Percentiles rank a stretch among this genome's conserved stretches.
These are phyloP conservation scores for Perkinsus marinus DNA, from an alignment of 169 alveolate genomes.

Conservation along the genomic window DNA sequence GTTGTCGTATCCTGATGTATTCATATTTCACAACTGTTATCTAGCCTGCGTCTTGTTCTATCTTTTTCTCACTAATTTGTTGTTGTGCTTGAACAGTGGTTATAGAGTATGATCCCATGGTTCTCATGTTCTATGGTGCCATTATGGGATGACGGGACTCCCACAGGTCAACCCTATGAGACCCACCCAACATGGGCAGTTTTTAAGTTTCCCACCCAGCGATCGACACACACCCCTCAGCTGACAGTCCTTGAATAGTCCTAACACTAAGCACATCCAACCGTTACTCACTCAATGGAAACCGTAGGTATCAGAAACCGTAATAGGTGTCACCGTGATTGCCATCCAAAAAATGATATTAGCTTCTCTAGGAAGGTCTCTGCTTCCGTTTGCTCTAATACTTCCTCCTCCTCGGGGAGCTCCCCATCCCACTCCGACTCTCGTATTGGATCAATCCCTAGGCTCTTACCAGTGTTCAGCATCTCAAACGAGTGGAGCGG, in stretches of 20 bases:
- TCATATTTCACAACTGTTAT: not conserved
- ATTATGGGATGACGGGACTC: no score
- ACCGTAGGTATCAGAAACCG: not conserved
- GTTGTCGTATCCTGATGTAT: not conserved
- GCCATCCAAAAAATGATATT: not conserved
- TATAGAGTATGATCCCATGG: no score
- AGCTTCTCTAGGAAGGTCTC: not conserved
- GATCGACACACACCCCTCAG: no score
- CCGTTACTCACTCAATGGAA: not conserved
- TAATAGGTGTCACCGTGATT: not conserved
- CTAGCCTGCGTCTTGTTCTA: not conserved
- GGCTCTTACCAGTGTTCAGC: not conserved
- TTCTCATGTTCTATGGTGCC: no score
- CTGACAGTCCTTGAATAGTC: no score
- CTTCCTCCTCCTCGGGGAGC: not conserved
- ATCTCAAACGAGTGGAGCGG: not conserved
- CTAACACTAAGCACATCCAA: no score
- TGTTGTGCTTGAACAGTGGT: not conserved
- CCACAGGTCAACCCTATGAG: no score
- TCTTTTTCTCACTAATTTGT: not conserved
- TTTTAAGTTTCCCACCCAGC: no score
- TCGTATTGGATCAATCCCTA: not conserved
- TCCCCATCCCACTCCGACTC: not conserved
- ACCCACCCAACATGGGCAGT: no score
- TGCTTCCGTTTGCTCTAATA: not conserved